Conservation (phyloP, 306 rosid genomes). For the Begonia fuchsioides region DNA sequence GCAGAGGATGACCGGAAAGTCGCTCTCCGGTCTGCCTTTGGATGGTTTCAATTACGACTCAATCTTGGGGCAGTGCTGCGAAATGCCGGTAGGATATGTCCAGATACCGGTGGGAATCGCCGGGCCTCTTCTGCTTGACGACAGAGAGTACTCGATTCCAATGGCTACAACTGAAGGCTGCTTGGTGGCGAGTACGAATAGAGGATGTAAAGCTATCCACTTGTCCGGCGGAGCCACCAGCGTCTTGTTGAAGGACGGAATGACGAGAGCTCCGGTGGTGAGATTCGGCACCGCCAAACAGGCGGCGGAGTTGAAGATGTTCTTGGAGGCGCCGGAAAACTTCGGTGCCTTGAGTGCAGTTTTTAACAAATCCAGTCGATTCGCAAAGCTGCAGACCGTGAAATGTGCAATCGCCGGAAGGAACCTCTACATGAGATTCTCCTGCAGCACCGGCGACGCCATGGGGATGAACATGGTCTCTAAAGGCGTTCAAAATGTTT, state of each 20-base stretch:
- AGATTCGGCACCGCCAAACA: slow-evolving; percentile 48
- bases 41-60: slow-evolving; percentile 69
- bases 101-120: slow-evolving; percentile 91
- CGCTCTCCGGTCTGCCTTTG: slow-evolving; percentile 42
- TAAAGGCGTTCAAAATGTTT: slow-evolving; percentile 76
- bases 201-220: slow-evolving; percentile 79
- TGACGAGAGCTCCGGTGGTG: slow-evolving; percentile 88
- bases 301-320: slow-evolving; percentile 65
- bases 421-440: slow-evolving; percentile 61
- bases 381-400: slow-evolving; percentile 45
- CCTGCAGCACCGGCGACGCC: slow-evolving; percentile 80
- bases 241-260: slow-evolving; percentile 48
- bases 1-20: slow-evolving; percentile 39
- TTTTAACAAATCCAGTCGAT: slow-evolving; percentile 91
- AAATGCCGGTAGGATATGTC: slow-evolving; percentile 75
- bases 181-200: slow-evolving; percentile 72
- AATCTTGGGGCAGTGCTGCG: slow-evolving; percentile 86
- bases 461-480: slow-evolving; percentile 99
- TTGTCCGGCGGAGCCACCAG: slow-evolving; percentile 68
- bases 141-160: slow-evolving; percentile 52
- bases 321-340: slow-evolving; percentile 52
- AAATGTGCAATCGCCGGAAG: slow-evolving; percentile 58
- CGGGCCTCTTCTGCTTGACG: slow-evolving; percentile 65
- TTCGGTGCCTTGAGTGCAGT: slow-evolving; percentile 43
- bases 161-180: slow-evolving; percentile 95